Base-by-base conservation (phyloP, 192 early-diverging fungal species). In the Backusella liffmaniae region DNA sequence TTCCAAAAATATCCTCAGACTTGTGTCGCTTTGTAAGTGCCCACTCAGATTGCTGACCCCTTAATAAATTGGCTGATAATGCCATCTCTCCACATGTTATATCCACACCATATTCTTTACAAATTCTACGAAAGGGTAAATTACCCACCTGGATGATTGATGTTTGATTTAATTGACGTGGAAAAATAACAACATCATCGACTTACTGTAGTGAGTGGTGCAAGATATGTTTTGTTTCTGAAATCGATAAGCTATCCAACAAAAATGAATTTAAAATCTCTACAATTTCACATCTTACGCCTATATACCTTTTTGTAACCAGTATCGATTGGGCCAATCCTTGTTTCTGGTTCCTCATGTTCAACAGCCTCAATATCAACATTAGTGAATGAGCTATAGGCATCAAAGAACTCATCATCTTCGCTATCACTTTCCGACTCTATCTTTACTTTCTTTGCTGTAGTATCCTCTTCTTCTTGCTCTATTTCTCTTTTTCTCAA, bases 71-170 rank as follows among this genome's bases (percentile, higher is more conserved):
- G 34, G 72, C 44, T 3, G 91, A 92, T 77, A 91, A 80, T 0
- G 94, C 94, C 98, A 98, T 98, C 83, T 98, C 98, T 41, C 94
- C 95, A 76, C 97, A 98, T 5, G 98, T 99, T 44, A 99, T 94
- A 79, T 97, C 97, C 6, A 93, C 96, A 46, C 98, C 98, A 77
- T 93, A 97, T 12, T 83, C 89, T 82, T 98, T 98, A 84, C 96
- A 97, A 30, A 98, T 87, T 18, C 97, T 91, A 12, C 98, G 89
- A 88, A 99, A 99, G 35, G 98, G 98, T 66, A 99, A 82, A 83
- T 99, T 98, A 42, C 98, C 98, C 30, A 99, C 77, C 77, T 39
- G 10, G 7, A 39, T 32, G 32, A 32, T 32, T 77, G 44, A 41
- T 41, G 10, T 0, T 3, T 15, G 15, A 16, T 44, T 44, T 44